Evolutionary conservation across 495 filamentous ascomycete species (phyloP), one percentile per base, ranked within the genome.

Genomic region (Chaetomium cochliodes): DNA sequence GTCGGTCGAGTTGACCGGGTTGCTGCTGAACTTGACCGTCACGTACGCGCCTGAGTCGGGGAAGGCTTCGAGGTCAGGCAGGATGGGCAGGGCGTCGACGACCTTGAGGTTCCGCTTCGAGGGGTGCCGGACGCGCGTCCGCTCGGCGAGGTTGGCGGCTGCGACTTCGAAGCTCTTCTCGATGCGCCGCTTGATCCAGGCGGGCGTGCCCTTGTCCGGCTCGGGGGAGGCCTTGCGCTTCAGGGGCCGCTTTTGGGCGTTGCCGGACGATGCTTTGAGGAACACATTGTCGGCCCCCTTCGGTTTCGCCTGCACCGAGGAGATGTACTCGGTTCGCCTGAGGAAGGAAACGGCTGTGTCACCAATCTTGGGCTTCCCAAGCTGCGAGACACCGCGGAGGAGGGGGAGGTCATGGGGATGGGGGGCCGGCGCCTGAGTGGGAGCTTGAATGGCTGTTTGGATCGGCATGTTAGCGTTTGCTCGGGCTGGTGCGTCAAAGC

Each of bases 291-390:
- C 65, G 20, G 69, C 68, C 5, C 57, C 44, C 9, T 65, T 59
- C 16, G 71, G 69, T 57, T 70, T 72, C 64, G 49, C 65, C 79
- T 73, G 75, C 49, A 85, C 85, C 9, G 90, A 88, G 5, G 93
- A 92, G 63, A 96, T 97, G 73, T 98, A 97, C 73, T 98, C 96
- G 16, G 96, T 97, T 52, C 93, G 88, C 42, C 94, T 90, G 60
- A 98, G 85, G 85, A 98, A 98, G 67, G 92, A 96, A 57, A 96
- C 90, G 55, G 84, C 84, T 3, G 89, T 83, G 18, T 87, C 87
- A 37, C 79, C 72, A 51, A 77, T 70, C 66, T 84, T 82, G 2
- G 91, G 88, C 74, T 96, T 96, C 23, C 90, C 92, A 26, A 97
- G 84, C 30, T 89, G 84, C 6, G 90, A 84, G 20, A 96, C 85